Percentiles rank a stretch among this genome's conserved stretches.
These are phyloP conservation scores for Mycena leptocephala DNA, from an alignment of 768 basidiomycete species.

Conservation along the genomic window DNA sequence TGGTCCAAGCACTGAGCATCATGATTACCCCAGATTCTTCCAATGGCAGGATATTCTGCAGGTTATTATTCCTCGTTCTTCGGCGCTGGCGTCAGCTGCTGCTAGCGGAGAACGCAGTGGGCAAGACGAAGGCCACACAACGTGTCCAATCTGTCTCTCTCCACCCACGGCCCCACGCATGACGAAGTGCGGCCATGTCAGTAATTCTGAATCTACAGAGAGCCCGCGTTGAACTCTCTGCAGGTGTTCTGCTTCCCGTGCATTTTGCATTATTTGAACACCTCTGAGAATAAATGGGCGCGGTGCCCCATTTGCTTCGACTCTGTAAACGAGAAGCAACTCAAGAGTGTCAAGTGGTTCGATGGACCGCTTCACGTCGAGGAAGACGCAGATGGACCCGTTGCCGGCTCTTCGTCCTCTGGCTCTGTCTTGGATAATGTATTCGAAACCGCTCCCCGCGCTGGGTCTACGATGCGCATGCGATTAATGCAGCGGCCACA, in stretches of 20 bases:
- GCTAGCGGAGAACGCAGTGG: conserved; percentile 57
- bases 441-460: conserved; percentile 59
- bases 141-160: conserved; percentile 96
- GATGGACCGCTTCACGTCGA: conserved; percentile 63
- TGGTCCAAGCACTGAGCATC: conserved; percentile 17
- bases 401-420: conserved; percentile 60
- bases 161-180: conserved; percentile 92
- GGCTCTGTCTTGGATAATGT: conserved; percentile 45
- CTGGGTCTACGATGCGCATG: conserved; percentile 82
- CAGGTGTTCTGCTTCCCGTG: conserved; percentile 97
- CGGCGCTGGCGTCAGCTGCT: conserved; percentile 79
- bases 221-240: conserved; percentile 24
- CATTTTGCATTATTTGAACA: conserved; percentile 91
- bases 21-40: conserved; percentile 82
- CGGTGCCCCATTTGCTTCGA: conserved; percentile 98
- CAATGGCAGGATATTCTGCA: conserved; percentile 98
- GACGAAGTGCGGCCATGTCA: conserved; percentile 98
- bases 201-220: conserved; percentile 51
- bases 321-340: conserved; percentile 89
- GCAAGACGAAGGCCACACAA: conserved; percentile 75
- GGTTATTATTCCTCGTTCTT: conserved; percentile 91
- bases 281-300: conserved; percentile 91
- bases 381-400: conserved; percentile 49
- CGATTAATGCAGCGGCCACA: conserved; percentile 94
- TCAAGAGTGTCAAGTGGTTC: conserved; percentile 95